Percentiles rank a stretch among this genome's conserved stretches.
phyloP scores from a whole-genome alignment of 371 early-diverging fungal genomes.

The Apophysomyces trapeziformis region DNA sequence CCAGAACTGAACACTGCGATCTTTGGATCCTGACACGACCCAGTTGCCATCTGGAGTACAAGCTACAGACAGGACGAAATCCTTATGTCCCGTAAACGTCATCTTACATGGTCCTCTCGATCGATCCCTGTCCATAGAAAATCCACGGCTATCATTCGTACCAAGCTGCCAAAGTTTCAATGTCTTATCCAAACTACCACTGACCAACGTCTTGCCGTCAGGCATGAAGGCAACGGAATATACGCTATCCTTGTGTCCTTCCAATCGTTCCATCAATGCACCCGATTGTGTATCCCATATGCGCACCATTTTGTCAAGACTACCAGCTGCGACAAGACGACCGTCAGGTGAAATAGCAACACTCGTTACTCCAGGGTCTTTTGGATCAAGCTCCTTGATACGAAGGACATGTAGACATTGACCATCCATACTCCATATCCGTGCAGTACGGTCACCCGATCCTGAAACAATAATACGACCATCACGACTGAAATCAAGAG shows the following conservation, averaged over 20 bases:
- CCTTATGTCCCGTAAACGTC: constrained; percentile 74
- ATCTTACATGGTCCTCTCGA: constrained; percentile 40
- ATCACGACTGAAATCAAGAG: constrained; percentile 94
- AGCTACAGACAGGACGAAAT: constrained; percentile 97
- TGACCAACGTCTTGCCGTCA: constrained; percentile 90
- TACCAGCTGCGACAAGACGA: constrained; percentile 85
- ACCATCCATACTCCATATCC: constrained; percentile 89
- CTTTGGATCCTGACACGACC: constrained; percentile 95
- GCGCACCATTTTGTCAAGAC: constrained; percentile 93
- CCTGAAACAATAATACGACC: constrained; percentile 93
- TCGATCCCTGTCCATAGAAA: constrained; percentile 31
- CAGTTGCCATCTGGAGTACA: constrained; percentile 91
- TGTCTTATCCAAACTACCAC: constrained; percentile 96
- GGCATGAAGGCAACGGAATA: constrained; percentile 96
- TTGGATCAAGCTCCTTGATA: constrained; percentile 81
- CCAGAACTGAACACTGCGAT: constrained; percentile 95
- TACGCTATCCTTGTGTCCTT: constrained; percentile 97
- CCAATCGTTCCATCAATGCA: constrained; percentile 81
- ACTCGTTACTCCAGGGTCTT: constrained; percentile 94
- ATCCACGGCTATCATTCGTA: constrained; percentile 37
- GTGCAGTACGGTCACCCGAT: constrained; percentile 91
- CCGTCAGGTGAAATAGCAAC: constrained; percentile 91
- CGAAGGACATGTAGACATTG: constrained; percentile 72
- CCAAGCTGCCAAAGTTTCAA: constrained; percentile 92
- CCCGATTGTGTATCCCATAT: constrained; percentile 92